phyloP scores from a whole-genome alignment of 495 filamentous ascomycete genomes.

The Neurospora cerealis region DNA sequence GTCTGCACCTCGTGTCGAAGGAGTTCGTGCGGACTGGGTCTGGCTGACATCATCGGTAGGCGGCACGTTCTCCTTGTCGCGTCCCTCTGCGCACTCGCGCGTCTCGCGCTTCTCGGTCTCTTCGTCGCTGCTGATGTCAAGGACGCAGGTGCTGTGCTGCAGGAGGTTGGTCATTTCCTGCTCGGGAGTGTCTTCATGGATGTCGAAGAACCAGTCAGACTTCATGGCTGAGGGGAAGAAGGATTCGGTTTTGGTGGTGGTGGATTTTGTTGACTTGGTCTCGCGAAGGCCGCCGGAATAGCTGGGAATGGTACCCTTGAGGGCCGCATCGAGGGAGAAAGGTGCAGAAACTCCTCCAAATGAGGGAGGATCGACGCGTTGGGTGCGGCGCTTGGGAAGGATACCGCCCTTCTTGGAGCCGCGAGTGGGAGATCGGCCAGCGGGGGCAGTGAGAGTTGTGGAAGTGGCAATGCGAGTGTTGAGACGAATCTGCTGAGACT shows the following conservation, averaged over 20 bases:
- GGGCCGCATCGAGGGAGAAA: constrained; percentile 72
- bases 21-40: constrained; percentile 19
- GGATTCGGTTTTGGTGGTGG: constrained; percentile 6
- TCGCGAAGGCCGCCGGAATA: constrained; percentile 31
- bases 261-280: neutral
- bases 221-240: constrained; percentile 28
- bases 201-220: constrained; percentile 81
- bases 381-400: constrained; percentile 50
- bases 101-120: constrained; percentile 43
- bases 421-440: constrained; percentile 53
- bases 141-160: constrained; percentile 74
- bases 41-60: constrained; percentile 52
- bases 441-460: constrained; percentile 42
- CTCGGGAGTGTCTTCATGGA: constrained; percentile 84
- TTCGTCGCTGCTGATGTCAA: constrained; percentile 74
- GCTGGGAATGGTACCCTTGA: constrained; percentile 55
- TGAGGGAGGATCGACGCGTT: constrained; percentile 50
- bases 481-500: constrained; percentile 32
- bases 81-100: constrained; percentile 45
- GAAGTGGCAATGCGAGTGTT: constrained; percentile 29
- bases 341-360: constrained; percentile 36
- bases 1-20: neutral
- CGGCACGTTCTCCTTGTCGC: constrained; percentile 89
- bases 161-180: constrained; percentile 85
- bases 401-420: constrained; percentile 43